Conservation (phyloP, 2,329 filamentous ascomycete species). For the Trichoderma sp. region DNA sequence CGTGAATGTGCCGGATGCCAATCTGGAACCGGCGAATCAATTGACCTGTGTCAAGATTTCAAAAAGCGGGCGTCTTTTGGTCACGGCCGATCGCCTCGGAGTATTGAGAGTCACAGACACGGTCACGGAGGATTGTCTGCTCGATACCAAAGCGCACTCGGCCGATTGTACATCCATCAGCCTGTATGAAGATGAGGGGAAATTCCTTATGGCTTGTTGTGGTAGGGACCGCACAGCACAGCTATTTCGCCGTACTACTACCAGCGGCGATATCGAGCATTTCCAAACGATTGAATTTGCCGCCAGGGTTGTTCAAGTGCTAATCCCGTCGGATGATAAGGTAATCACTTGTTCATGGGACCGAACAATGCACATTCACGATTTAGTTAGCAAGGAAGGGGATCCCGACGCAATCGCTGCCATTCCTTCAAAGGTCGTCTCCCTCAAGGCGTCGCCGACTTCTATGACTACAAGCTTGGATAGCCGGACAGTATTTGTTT, state of each 20-base stretch:
- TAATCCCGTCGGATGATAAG: conserved; percentile 71
- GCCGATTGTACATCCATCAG: conserved; percentile 81
- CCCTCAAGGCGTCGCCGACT: conserved; percentile 79
- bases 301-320: conserved; percentile 70
- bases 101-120: conserved; percentile 69
- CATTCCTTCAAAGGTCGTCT: conserved; percentile 71
- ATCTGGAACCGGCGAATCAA: conserved; percentile 55
- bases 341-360: conserved; percentile 87
- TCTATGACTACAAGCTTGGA: conserved; percentile 73
- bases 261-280: conserved; percentile 63
- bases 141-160: conserved; percentile 80
- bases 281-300: conserved; percentile 93
- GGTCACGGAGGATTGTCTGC: conserved; percentile 56
- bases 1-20: conserved; percentile 59
- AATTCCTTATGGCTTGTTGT: conserved; percentile 72
- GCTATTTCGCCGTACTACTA: conserved; percentile 65
- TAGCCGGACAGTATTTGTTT: conserved; percentile 56
- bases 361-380: conserved; percentile 78
- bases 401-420: conserved; percentile 68
- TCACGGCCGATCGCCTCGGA: conserved; percentile 86
- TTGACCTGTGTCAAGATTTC: conserved; percentile 59
- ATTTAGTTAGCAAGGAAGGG: conserved; percentile 67
- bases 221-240: conserved; percentile 91
- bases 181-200: conserved; percentile 60
- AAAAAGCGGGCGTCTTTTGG: conserved; percentile 60